Base-by-base conservation (phyloP, 768 basidiomycete genomes). In the Amanita fuliginea region DNA sequence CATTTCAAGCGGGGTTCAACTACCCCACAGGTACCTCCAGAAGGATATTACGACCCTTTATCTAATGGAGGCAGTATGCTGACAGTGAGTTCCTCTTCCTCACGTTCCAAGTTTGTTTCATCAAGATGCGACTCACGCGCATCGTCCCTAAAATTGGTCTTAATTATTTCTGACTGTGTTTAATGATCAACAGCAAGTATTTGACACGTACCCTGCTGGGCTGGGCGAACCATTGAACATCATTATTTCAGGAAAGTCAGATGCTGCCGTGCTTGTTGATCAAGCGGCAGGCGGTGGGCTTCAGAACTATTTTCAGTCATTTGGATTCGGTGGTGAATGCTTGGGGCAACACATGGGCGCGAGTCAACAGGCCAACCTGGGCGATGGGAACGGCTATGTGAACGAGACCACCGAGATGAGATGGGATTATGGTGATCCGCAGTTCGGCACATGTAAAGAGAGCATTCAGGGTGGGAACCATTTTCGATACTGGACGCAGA, bases 201-300 rank as follows among this genome's bases (percentile, higher is more conserved):
- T 67, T 9, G 55, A 61, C 14, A 88, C 87, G 6, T 81, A 67
- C 57, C 86, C 86, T 2, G 60, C 68, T 40, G 88, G 85, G 6
- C 79, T 85, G 43, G 89, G 89, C 32, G 93, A 95, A 67, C 92
- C 92, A 4, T 64, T 95, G 39, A 96, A 96, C 57, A 70, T 73
- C 47, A 86, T 96, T 57, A 67, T 96, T 18, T 82, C 86, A 19
- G 85, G 75, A 7, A 71, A 80, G 40, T 95, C 92, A 3, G 85
- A 90, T 56, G 53, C 71, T 3, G 69, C 64, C 4, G 85, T 94
- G 1, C 73, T 92, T 40, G 71, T 77, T 19, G 77, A 83, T 55
- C 67, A 68, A 13, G 61, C 77, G 55, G 57, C 59, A 2, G 62
- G 84, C 42, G 92, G 92, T 11, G 90, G 92, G 3, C 65, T 92